A percentile compares a stretch with the other conserved stretches of the same genome.
Evolutionary conservation across 176 grass and related monocot genomes (phyloP).

Genomic region (Cymbopogon citratus): DNA sequence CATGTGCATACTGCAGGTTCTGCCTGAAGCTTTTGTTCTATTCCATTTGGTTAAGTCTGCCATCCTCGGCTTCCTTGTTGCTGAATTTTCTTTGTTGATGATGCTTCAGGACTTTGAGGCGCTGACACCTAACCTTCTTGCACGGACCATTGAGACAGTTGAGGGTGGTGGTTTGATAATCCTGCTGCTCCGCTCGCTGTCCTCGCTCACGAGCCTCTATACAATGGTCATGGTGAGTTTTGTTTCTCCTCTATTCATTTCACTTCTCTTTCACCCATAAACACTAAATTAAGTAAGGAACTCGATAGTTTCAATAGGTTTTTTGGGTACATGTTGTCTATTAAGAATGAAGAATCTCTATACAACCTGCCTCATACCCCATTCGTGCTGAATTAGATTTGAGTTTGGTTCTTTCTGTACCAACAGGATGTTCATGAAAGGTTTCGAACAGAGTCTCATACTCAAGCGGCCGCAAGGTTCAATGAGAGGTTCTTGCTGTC

Average conservation of each 20-base stretch:
- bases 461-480: constrained; percentile 60
- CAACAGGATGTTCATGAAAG: constrained; percentile 94
- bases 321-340: background rate
- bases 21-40: background rate
- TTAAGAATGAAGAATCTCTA: background rate
- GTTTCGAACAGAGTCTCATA: constrained; percentile 93
- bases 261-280: background rate
- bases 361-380: background rate
- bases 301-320: background rate
- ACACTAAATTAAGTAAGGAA: background rate
- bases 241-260: background rate
- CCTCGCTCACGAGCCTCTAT: constrained; percentile 85
- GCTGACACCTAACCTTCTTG: constrained; percentile 78
- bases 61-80: background rate
- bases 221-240: constrained; percentile 91
- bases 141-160: constrained; percentile 84
- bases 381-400: background rate
- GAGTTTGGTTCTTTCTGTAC: background rate
- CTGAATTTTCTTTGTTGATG: constrained; percentile 6
- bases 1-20: constrained; percentile 97
- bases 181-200: constrained; percentile 35
- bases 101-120: constrained; percentile 77
- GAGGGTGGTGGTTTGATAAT: constrained; percentile 92
- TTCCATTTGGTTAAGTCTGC: background rate
- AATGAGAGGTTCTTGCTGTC: constrained; percentile 94